These are phyloP conservation scores for Suillus bovinus DNA, from an alignment of 768 basidiomycete species.

Conservation along the genomic window DNA sequence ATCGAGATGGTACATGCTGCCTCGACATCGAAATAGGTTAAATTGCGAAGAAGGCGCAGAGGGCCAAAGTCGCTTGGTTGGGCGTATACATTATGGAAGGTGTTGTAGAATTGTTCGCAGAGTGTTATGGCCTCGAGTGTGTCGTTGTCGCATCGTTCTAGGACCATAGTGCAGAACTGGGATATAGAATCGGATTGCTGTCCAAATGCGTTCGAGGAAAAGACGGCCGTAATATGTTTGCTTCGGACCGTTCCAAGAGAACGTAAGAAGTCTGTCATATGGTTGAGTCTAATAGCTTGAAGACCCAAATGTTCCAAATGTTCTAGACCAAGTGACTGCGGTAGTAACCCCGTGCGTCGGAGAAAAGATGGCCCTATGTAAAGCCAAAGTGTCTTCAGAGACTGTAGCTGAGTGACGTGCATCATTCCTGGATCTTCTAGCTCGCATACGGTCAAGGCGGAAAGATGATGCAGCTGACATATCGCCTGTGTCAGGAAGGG, in stretches of 20 bases:
- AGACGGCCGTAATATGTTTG: background rate
- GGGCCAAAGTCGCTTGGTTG: background rate
- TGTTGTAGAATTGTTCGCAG: background rate
- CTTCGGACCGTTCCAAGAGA: background rate
- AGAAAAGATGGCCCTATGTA: background rate
- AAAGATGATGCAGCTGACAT: background rate
- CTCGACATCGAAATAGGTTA: constrained; percentile 12
- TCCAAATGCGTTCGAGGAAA: background rate
- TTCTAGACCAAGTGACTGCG: background rate
- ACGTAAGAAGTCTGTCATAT: background rate
- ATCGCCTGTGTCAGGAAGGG: background rate
- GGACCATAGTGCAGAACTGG: background rate
- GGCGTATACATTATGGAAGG: background rate
- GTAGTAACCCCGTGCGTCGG: background rate
- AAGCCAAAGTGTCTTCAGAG: background rate
- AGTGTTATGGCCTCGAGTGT: constrained; percentile 1
- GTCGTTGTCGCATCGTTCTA: background rate
- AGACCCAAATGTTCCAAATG: background rate
- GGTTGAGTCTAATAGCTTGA: background rate
- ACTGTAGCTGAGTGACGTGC: background rate
- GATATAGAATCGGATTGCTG: too few species aligned
- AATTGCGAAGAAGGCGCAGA: background rate
- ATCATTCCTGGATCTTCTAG: background rate
- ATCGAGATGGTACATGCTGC: constrained; percentile 17
- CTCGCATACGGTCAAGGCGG: background rate